A percentile compares a stretch with the other conserved stretches of the same genome.
phyloP scores from a whole-genome alignment of 2,329 filamentous ascomycete species.

The Botrytis hyacinthi region DNA sequence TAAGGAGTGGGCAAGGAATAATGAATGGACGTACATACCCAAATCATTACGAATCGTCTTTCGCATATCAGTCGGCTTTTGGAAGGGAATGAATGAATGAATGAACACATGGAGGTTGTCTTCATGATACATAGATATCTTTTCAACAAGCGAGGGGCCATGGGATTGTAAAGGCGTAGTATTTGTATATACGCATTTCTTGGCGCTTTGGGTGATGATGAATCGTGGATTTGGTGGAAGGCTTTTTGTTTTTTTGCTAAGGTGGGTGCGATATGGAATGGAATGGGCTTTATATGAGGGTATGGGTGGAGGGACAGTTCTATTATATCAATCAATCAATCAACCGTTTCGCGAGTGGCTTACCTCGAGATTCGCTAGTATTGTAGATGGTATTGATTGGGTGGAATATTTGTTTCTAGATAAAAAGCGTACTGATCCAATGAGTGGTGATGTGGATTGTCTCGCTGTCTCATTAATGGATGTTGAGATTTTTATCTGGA shows the following conservation, averaged over 20 bases:
- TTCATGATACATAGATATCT: constrained; percentile 5
- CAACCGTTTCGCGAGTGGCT: neutral
- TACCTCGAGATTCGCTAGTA: neutral
- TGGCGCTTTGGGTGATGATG: constrained; percentile 6
- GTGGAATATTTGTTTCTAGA: neutral
- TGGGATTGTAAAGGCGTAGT: neutral
- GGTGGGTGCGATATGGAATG: neutral
- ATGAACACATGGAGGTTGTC: neutral
- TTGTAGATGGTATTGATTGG: neutral
- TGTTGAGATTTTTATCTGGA: neutral
- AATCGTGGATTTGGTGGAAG: neutral
- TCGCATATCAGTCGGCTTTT: constrained; percentile 1
- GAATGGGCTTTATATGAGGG: neutral
- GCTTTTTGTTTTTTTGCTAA: neutral
- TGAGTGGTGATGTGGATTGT: neutral
- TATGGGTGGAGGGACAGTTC: neutral
- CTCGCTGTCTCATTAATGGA: neutral
- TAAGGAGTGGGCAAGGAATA: constrained; percentile 3
- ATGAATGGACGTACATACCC: constrained; percentile 12
- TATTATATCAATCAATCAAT: neutral
- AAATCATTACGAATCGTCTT: constrained; percentile 1
- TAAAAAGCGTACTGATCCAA: neutral
- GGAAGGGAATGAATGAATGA: neutral
- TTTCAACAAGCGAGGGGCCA: neutral
- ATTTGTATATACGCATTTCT: constrained; percentile 18